Evolutionary conservation across 192 early-diverging fungal species (phyloP), one percentile per base, ranked within the genome.

Genomic region (Geranomyces michiganensis): DNA sequence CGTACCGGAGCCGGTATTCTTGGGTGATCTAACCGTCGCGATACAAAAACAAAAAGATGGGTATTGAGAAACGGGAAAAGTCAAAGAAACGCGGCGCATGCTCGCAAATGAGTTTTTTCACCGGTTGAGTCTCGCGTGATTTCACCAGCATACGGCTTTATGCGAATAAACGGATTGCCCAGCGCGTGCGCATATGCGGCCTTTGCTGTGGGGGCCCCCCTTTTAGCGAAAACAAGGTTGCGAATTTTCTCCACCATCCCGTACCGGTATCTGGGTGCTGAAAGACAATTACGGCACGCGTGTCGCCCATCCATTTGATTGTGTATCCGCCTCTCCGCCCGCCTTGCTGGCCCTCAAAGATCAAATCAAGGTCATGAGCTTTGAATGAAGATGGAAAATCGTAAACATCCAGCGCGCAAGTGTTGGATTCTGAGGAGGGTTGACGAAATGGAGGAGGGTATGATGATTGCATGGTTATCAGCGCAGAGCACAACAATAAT

Each of bases 221-320:
- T n/a, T n/a, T n/a, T n/a, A n/a, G n/a, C n/a, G n/a, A n/a, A n/a
- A n/a, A n/a, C n/a, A n/a, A n/a, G n/a, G n/a, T n/a, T n/a, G 12
- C 43, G 30, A 8, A 47, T 32, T 21, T 24, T 21, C 8, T 7
- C 14, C 0, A 27, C 12, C 2, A 21, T 27, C 72, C 66, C 70
- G 29, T 81, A 89, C 88, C 89, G 46, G 86, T 83, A 53, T 79
- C 73, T 9, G 87, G 84, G 71, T 88, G 87, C 48, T 82, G 81
- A 77, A 92, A 92, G 44, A 91, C 85, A 44, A 87, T 82, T 19
- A 90, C 72, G 21, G 88, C 88, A 56, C 81, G 78, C 26, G 89
- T 91, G 75, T 91, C 90, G 67, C 86, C 82, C 21, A 90, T 46
- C 91, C 91, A 92, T 64, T 92, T 91, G 63, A 92, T 89, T 49